Percentiles rank a stretch among this genome's conserved stretches.
phyloP scores from a whole-genome alignment of 495 filamentous ascomycete genomes.

The Tuber aestivum region DNA sequence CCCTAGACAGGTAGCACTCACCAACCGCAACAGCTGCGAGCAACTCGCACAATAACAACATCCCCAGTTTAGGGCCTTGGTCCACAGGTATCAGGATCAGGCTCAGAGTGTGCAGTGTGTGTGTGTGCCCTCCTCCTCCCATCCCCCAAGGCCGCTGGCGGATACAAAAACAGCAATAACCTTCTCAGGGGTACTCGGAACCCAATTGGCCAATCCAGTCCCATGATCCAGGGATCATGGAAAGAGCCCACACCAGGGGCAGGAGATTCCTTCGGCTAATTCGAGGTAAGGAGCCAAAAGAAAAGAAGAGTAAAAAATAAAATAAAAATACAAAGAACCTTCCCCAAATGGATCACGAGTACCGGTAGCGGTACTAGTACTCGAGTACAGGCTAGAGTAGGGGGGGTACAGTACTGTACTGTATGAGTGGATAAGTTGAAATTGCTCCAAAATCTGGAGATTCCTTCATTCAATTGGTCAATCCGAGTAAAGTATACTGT shows the following conservation, averaged over 20 bases:
- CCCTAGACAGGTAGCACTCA: neutral
- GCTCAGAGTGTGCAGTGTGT: neutral
- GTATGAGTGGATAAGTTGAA: neutral
- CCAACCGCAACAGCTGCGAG: neutral
- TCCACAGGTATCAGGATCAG: neutral
- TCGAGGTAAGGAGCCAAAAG: neutral
- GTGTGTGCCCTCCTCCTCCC: conserved; percentile 4
- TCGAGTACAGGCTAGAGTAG: neutral
- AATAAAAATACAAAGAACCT: neutral
- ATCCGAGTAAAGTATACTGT: neutral
- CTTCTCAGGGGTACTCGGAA: conserved; percentile 18
- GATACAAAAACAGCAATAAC: neutral
- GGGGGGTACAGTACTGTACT: too few species aligned
- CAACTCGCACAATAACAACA: neutral
- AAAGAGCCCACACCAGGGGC: neutral
- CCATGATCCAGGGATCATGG: neutral
- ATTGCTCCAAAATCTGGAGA: neutral
- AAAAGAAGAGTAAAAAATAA: neutral
- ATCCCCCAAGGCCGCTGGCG: conserved; percentile 1
- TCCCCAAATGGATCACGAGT: neutral
- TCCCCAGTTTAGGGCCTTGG: neutral
- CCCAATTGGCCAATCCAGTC: conserved; percentile 16
- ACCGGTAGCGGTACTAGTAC: neutral
- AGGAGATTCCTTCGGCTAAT: conserved; percentile 26
- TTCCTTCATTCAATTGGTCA: neutral